A percentile compares a stretch with the other conserved stretches of the same genome.
Conservation (phyloP, 2,329 filamentous ascomycete species). For the Colletotrichum australisinense region DNA sequence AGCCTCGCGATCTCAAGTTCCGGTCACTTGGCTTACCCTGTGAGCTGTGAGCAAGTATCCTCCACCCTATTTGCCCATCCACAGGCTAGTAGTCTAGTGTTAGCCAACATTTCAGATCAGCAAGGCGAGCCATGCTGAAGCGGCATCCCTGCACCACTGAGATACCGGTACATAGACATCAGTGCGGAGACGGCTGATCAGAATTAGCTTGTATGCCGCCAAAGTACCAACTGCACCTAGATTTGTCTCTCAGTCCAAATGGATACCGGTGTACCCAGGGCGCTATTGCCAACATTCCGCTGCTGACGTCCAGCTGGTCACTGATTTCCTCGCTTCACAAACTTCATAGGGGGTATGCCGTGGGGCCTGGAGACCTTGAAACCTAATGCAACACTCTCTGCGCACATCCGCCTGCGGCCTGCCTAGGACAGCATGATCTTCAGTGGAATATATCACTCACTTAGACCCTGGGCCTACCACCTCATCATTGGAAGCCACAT, state of each 20-base stretch:
- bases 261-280: no score
- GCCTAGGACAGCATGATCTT: conserved; percentile 7
- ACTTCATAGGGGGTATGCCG: not conserved
- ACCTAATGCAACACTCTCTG: conserved; percentile 3
- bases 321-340: not conserved
- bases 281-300: not conserved
- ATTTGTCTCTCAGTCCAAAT: not conserved
- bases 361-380: conserved; percentile 2
- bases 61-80: no score
- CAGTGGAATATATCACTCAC: not conserved
- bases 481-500: conserved; percentile 8
- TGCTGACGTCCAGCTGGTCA: not conserved
- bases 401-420: not conserved
- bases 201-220: not conserved
- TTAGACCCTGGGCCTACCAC: not conserved
- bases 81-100: not conserved
- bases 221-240: not conserved
- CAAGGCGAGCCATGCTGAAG: not conserved
- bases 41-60: no score
- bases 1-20: not conserved
- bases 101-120: not conserved
- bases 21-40: not conserved
- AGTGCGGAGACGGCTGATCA: not conserved
- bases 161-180: not conserved
- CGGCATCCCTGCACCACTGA: not conserved